phyloP scores from a whole-genome alignment of 495 filamentous ascomycete species.

The Lindgomyces ingoldianus region DNA sequence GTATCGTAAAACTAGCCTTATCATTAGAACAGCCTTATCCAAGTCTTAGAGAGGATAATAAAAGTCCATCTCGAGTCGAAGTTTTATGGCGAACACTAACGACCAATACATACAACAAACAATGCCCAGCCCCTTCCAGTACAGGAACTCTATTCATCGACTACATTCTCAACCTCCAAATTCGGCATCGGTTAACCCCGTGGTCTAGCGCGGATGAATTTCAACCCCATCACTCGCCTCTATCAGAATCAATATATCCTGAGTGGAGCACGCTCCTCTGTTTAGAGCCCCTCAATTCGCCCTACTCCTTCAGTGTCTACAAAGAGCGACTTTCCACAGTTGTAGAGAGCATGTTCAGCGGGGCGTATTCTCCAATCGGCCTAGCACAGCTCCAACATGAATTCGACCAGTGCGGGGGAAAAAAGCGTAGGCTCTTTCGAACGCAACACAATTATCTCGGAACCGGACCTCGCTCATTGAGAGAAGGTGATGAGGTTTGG shows the following conservation, averaged over 20 bases:
- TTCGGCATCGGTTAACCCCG: slow-evolving; percentile 28
- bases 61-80: slow-evolving; percentile 24
- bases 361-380: slow-evolving; percentile 32
- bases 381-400: slow-evolving; percentile 31
- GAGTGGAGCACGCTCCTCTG: slow-evolving; percentile 30
- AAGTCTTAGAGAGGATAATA: background rate
- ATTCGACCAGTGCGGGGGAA: slow-evolving; percentile 26
- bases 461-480: slow-evolving; percentile 17
- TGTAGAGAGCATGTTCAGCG: slow-evolving; percentile 31
- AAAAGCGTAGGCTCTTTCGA: slow-evolving; percentile 25
- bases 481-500: slow-evolving; percentile 29
- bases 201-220: slow-evolving; percentile 34
- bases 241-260: slow-evolving; percentile 30
- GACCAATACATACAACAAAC: slow-evolving; percentile 23
- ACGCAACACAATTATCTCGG: slow-evolving; percentile 21
- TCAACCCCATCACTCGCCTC: slow-evolving; percentile 29
- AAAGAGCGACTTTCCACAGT: slow-evolving; percentile 19
- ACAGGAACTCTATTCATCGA: slow-evolving; percentile 29
- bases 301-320: slow-evolving; percentile 9
- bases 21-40: slow-evolving; percentile 25
- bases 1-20: slow-evolving; percentile 27
- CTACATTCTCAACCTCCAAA: slow-evolving; percentile 34
- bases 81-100: slow-evolving; percentile 31
- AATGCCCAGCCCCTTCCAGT: slow-evolving; percentile 15
- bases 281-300: slow-evolving; percentile 18